phyloP scores from a whole-genome alignment of 257 asterid species.

The Solanum lignicaule region DNA sequence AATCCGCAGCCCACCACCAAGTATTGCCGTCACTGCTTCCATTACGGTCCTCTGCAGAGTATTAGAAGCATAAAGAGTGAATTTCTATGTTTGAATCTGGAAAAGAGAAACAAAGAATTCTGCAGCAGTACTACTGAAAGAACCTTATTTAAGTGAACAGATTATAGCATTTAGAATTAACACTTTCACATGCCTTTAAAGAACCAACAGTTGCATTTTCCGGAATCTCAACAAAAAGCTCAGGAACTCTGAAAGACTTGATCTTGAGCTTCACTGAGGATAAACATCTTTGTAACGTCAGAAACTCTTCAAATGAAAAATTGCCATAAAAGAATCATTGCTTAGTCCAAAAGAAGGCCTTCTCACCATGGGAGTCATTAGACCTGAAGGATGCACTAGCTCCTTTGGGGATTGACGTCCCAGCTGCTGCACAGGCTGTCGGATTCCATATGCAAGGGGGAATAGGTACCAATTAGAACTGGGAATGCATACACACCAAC shows the following conservation, averaged over 20 bases:
- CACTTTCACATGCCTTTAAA: constrained; percentile 38
- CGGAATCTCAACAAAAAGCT: constrained; percentile 56
- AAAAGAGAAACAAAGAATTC: neutral
- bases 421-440: constrained; percentile 27
- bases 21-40: constrained; percentile 85
- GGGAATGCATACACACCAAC: neutral
- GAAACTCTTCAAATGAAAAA: constrained; percentile 8
- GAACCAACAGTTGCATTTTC: constrained; percentile 70
- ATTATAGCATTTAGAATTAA: neutral
- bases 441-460: constrained; percentile 4
- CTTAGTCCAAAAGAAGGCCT: neutral
- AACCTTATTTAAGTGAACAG: neutral
- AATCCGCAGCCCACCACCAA: constrained; percentile 69
- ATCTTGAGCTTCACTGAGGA: constrained; percentile 66
- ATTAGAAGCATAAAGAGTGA: constrained; percentile 6
- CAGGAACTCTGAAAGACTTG: constrained; percentile 74
- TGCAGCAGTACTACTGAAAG: neutral
- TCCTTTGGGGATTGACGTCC: constrained; percentile 28
- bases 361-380: constrained; percentile 57
- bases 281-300: constrained; percentile 18
- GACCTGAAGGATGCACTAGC: constrained; percentile 44
- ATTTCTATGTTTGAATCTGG: neutral
- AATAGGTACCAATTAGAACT: neutral
- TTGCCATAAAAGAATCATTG: neutral
- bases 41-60: constrained; percentile 60